A percentile compares a stretch with the other conserved stretches of the same genome.
phyloP scores from a whole-genome alignment of 768 basidiomycete species.

The Panellus pusillus region DNA sequence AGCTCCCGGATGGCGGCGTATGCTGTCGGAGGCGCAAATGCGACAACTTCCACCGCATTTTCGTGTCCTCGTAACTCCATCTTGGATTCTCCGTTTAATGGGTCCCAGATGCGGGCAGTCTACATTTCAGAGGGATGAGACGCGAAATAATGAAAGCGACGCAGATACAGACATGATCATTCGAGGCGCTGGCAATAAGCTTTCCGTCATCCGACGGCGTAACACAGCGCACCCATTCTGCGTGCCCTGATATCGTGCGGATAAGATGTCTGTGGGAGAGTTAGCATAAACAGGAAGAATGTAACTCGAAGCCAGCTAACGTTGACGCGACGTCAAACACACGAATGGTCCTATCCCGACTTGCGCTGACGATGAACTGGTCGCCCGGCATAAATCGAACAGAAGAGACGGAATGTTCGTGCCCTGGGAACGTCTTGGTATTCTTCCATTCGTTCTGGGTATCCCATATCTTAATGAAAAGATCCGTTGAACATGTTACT shows the following conservation, averaged over 20 bases:
- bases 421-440: constrained; percentile 81
- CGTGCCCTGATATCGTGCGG: constrained; percentile 73
- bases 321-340: constrained; percentile 86
- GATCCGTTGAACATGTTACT: constrained; percentile 77
- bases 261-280: constrained; percentile 60
- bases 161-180: constrained; percentile 69
- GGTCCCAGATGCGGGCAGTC: constrained; percentile 80
- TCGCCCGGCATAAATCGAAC: constrained; percentile 86
- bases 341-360: constrained; percentile 83
- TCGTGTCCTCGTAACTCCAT: constrained; percentile 86
- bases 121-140: constrained; percentile 29
- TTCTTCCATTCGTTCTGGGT: constrained; percentile 89
- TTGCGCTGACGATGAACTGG: constrained; percentile 80
- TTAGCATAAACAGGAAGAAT: constrained; percentile 7
- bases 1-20: constrained; percentile 78
- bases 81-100: constrained; percentile 72
- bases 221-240: constrained; percentile 81
- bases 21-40: constrained; percentile 76
- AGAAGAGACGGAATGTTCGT: constrained; percentile 88
- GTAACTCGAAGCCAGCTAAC: constrained; percentile 43
- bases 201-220: constrained; percentile 70
- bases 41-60: constrained; percentile 79
- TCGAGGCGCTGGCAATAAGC: constrained; percentile 77
- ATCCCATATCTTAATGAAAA: constrained; percentile 94
- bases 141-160: background rate